These are phyloP conservation scores for Ophiostoma sp. DNA, from an alignment of 2,329 filamentous ascomycete species.

Conservation along the genomic window DNA sequence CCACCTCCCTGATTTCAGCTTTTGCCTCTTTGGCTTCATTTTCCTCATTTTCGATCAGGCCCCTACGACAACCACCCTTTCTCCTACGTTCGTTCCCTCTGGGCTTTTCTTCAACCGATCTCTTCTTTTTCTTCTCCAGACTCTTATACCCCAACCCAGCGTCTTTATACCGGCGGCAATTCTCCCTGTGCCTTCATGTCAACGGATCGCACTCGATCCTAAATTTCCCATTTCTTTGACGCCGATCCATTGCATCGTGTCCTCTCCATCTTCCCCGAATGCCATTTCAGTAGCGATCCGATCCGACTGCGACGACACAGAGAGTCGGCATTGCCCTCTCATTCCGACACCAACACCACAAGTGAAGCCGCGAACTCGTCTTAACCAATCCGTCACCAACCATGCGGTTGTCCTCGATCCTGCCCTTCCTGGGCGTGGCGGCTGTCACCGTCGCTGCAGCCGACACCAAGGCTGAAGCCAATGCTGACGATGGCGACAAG, in stretches of 20 bases:
- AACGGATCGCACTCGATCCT: neutral
- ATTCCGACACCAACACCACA: neutral
- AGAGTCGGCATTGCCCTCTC: neutral
- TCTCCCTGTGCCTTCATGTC: neutral
- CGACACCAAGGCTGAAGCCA: constrained; percentile 10
- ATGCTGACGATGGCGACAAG: constrained; percentile 43
- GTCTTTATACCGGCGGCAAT: neutral
- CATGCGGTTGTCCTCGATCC: constrained; percentile 49
- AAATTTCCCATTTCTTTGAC: neutral
- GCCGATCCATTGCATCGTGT: neutral
- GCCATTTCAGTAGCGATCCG: neutral
- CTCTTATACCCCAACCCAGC: neutral
- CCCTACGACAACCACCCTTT: neutral
- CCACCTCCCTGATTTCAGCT: neutral
- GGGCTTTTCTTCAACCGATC: neutral
- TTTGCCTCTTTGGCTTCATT: constrained; percentile 17
- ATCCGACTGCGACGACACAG: constrained; percentile 1
- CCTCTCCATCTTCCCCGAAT: neutral
- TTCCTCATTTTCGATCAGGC: constrained; percentile 14
- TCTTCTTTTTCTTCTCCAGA: neutral
- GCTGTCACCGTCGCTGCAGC: constrained; percentile 42
- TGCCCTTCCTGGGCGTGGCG: constrained; percentile 51
- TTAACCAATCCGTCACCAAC: constrained; percentile 8
- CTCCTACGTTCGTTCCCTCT: neutral
- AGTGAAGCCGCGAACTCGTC: neutral